A percentile compares a stretch with the other conserved stretches of the same genome.
Evolutionary conservation across 805 yeast species (phyloP).

Genomic region (Candida maris): DNA sequence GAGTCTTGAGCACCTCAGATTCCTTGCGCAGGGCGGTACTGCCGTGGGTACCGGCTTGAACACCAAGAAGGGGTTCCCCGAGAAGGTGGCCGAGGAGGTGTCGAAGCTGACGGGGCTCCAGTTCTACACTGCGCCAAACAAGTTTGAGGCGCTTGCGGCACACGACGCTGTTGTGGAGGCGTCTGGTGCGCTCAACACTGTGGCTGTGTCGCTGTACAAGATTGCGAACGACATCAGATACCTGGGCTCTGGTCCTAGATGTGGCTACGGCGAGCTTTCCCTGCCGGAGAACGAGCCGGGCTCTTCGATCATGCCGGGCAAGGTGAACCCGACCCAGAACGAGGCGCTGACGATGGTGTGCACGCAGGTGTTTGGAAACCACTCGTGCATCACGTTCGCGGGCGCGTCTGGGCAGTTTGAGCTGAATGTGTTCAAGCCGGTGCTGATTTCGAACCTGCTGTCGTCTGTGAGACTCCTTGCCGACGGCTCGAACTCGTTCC

Average conservation of each 20-base stretch:
- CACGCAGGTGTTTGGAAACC: slow-evolving; percentile 96
- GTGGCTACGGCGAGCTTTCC: slow-evolving; percentile 95
- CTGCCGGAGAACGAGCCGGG: slow-evolving; percentile 99
- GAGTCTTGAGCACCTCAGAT: slow-evolving; percentile 69
- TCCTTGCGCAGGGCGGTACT: slow-evolving; percentile 98
- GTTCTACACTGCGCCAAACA: slow-evolving; percentile 95
- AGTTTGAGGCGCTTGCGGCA: slow-evolving; percentile 98
- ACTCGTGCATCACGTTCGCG: slow-evolving; percentile 90
- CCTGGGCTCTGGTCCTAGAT: slow-evolving; percentile 98
- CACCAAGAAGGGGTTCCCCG: slow-evolving; percentile 88
- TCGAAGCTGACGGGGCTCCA: slow-evolving; percentile 81
- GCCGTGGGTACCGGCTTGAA: slow-evolving; percentile 99
- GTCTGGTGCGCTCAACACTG: slow-evolving; percentile 93
- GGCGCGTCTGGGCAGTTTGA: slow-evolving; percentile 99
- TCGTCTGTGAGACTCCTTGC: slow-evolving; percentile 84
- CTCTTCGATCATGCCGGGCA: slow-evolving; percentile 99
- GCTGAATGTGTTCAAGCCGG: slow-evolving; percentile 97
- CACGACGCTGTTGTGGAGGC: slow-evolving; percentile 98
- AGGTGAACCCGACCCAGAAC: slow-evolving; percentile 98
- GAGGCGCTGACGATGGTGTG: slow-evolving; percentile 99
- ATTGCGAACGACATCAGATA: slow-evolving; percentile 98
- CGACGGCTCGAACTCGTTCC: slow-evolving; percentile 87
- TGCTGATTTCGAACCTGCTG: slow-evolving; percentile 85
- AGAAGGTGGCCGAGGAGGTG: slow-evolving; percentile 81
- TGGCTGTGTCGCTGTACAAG: slow-evolving; percentile 90